Evolutionary conservation across 495 filamentous ascomycete species (phyloP), one percentile per base, ranked within the genome.

Genomic region (Daldinia decipiens): DNA sequence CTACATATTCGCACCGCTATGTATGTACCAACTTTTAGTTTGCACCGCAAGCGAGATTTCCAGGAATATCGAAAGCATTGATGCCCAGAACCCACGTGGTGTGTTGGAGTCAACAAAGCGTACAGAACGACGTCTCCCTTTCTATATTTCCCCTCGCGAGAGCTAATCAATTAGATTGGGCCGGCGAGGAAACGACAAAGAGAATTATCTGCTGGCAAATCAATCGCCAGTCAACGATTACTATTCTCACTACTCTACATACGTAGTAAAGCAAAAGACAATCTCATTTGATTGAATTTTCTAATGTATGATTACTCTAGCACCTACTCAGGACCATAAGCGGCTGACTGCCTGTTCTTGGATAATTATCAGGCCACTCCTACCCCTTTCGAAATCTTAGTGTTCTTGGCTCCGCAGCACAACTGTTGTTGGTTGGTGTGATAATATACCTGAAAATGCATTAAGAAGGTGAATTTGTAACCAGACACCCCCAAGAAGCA

Each of bases 351-450:
- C 56, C 60, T 24, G 31, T 65, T 68, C 31, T 13, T 52, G 70
- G 8, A 34, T 19, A 36, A 53, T 19, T 26, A 57, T 68, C 70
- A 68, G 65, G 24, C 70, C 70, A 72, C 53, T 24, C 59, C 36
- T 45, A 7, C 60, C 65, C 65, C 65, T 40, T 68, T 53, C 17
- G 34, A 62, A 66, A 72, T 51, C 65, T 31, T 72, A 51, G 65
- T 68, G 56, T 51, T 68, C 65, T 73, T 68, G 61, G 70, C 65
- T 53, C 21, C 45, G 34, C 51, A 59, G 70, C 55, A 61, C 13
- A 4, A 53, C 11, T 39, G n/a, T n/a, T 64, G 26, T n/a, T 64
- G 26, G 24, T 59, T 50, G 26, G 59, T 51, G 26, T 29, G 9
- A 21, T 59, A 36, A 24, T 45, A 39, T 27, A 19, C 34, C 17